phyloP scores from a whole-genome alignment of 202 grass and related monocot genomes.

The Alloteropsis angusta region DNA sequence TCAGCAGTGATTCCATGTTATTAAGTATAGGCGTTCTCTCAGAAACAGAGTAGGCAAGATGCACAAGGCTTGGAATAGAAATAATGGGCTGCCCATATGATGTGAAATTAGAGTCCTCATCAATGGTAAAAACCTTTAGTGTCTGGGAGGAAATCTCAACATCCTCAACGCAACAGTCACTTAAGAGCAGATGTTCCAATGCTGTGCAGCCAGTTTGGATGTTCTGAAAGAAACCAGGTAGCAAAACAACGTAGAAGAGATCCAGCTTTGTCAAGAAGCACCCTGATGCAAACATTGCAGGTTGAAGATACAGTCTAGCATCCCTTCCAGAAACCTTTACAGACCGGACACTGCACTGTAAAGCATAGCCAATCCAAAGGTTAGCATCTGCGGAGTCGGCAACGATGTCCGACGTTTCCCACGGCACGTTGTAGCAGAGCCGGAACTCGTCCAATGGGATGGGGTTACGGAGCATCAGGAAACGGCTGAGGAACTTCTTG shows the following conservation, averaged over 20 bases:
- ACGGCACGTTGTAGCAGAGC: neutral
- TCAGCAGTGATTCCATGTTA: slow-evolving; percentile 9
- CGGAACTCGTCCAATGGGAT: neutral
- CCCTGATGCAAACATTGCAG: neutral
- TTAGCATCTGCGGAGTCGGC: neutral
- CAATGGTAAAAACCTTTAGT: neutral
- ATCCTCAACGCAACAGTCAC: neutral
- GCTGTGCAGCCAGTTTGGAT: neutral
- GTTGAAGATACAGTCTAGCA: neutral
- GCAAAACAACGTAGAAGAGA: neutral
- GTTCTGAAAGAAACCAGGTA: neutral
- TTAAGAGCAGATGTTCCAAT: slow-evolving; percentile 2
- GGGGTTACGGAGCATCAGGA: neutral
- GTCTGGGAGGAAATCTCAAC: neutral
- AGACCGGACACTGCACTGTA: neutral
- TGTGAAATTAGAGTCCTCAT: neutral
- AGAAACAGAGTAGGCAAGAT: neutral
- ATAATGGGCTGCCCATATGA: neutral
- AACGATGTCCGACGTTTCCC: too few relatives aligned
- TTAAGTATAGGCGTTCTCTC: neutral
- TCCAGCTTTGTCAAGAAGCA: neutral
- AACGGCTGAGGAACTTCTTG: neutral
- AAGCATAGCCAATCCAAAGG: slow-evolving; percentile 6
- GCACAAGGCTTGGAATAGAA: neutral
- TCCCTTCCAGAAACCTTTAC: neutral